Evolutionary conservation across 805 yeast genomes (phyloP).

Genomic region (Candida dajiaensis): DNA sequence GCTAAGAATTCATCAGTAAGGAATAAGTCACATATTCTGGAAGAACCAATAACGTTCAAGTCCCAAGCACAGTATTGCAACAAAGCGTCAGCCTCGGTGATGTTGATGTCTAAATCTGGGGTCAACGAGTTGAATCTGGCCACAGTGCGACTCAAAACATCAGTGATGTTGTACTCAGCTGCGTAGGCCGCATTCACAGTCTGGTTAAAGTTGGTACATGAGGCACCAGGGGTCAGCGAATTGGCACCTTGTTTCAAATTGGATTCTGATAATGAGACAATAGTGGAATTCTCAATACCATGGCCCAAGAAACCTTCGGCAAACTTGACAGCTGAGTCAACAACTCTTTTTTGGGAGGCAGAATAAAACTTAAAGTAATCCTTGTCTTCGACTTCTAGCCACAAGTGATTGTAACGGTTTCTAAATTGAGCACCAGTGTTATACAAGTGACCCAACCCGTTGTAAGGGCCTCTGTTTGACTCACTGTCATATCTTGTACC

Average conservation of each 20-base stretch:
- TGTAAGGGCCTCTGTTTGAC: constrained; percentile 42
- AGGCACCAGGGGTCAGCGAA: constrained; percentile 44
- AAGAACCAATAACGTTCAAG: constrained; percentile 37
- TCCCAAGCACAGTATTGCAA: constrained; percentile 47
- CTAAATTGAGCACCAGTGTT: constrained; percentile 45
- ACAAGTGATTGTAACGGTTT: constrained; percentile 41
- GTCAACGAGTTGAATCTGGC: constrained; percentile 27
- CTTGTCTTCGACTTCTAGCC: constrained; percentile 16
- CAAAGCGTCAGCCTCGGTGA: constrained; percentile 34
- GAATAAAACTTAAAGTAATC: constrained; percentile 44
- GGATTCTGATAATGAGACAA: constrained; percentile 41
- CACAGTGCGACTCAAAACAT: constrained; percentile 21
- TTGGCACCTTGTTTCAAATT: constrained; percentile 44
- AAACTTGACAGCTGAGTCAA: constrained; percentile 49
- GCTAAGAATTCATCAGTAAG: constrained; percentile 42
- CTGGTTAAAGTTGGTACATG: constrained; percentile 36
- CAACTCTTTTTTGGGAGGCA: constrained; percentile 49
- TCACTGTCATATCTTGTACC: constrained; percentile 42
- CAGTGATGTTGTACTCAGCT: constrained; percentile 20
- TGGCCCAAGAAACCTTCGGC: constrained; percentile 45
- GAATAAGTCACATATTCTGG: constrained; percentile 31
- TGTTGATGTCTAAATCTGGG: constrained; percentile 36
- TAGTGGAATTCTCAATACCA: constrained; percentile 33
- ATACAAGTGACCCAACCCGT: constrained; percentile 46
- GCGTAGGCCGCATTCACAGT: constrained; percentile 23